Evolutionary conservation across 768 basidiomycete genomes (phyloP).

Genomic region (Phlebiopsis flavidoalba): DNA sequence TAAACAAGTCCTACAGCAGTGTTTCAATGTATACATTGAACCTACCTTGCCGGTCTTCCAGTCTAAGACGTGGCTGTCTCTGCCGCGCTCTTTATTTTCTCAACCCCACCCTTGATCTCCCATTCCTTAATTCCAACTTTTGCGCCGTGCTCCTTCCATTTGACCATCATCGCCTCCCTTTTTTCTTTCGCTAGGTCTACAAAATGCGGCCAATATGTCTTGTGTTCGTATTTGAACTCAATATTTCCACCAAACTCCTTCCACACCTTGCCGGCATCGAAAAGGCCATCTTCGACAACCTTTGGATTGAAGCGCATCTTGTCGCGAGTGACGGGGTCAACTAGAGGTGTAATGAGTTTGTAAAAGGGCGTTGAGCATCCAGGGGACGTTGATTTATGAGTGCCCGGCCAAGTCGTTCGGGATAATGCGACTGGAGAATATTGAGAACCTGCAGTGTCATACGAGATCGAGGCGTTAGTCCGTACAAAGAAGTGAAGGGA

Average conservation of each 20-base stretch:
- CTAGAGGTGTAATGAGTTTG: slow-evolving; percentile 73
- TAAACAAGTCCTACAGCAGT: too few relatives aligned
- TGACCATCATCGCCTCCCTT: slow-evolving; percentile 42
- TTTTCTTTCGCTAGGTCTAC: slow-evolving; percentile 49
- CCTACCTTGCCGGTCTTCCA: too few relatives aligned
- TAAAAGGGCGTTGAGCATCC: slow-evolving; percentile 68
- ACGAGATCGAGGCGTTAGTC: neutral
- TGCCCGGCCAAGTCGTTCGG: slow-evolving; percentile 75
- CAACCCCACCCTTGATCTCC: slow-evolving; percentile 53
- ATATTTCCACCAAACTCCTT: slow-evolving; percentile 64
- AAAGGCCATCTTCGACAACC: slow-evolving; percentile 60
- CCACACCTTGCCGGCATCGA: slow-evolving; percentile 68
- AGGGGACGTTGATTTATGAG: slow-evolving; percentile 81
- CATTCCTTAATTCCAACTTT: slow-evolving; percentile 72
- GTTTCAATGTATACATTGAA: too few relatives aligned
- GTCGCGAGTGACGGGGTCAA: slow-evolving; percentile 75
- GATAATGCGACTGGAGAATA: slow-evolving; percentile 80
- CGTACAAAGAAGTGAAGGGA: neutral
- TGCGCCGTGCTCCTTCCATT: slow-evolving; percentile 68
- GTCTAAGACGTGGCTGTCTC: neutral
- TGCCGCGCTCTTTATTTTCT: neutral
- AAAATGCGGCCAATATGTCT: slow-evolving; percentile 69
- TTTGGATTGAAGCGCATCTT: slow-evolving; percentile 76
- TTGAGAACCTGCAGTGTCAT: slow-evolving; percentile 22
- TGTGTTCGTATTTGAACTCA: slow-evolving; percentile 70